Evolutionary conservation across 495 filamentous ascomycete species (phyloP).

Genomic region (Neurospora sp.): DNA sequence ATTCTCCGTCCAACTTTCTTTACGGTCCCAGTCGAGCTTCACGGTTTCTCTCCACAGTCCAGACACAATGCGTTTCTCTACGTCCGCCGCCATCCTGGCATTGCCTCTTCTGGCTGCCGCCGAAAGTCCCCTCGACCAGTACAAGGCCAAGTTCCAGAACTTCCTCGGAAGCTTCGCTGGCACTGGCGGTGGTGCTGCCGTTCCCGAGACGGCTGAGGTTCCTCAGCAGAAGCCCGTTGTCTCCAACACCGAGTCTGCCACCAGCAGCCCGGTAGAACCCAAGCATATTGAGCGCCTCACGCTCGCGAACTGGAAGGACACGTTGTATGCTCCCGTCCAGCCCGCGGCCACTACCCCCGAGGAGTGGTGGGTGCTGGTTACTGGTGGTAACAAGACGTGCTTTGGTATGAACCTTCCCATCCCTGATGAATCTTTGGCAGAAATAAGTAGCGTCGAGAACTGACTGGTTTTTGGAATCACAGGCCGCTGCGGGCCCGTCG

Average conservation of each 20-base stretch:
- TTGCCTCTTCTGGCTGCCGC: constrained; percentile 62
- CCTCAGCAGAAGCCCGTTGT: constrained; percentile 28
- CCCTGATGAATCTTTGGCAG: background rate
- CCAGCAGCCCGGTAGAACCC: constrained; percentile 34
- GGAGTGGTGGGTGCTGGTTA: constrained; percentile 74
- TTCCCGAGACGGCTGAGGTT: constrained; percentile 44
- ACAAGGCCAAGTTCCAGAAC: constrained; percentile 61
- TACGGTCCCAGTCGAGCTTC: background rate
- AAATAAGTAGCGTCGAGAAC: background rate
- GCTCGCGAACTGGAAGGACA: constrained; percentile 60
- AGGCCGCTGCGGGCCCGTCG: constrained; percentile 38
- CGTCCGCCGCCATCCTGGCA: constrained; percentile 44
- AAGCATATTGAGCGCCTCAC: constrained; percentile 51
- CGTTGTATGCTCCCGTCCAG: constrained; percentile 52
- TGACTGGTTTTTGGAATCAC: constrained; percentile 6
- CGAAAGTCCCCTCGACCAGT: constrained; percentile 39
- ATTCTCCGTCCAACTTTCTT: background rate
- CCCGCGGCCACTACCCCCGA: constrained; percentile 45
- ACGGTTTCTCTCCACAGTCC: constrained; percentile 1
- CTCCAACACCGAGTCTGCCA: constrained; percentile 11
- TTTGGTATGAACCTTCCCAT: constrained; percentile 40
- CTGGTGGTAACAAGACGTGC: constrained; percentile 83
- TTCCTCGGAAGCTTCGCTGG: constrained; percentile 29
- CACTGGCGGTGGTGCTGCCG: constrained; percentile 14
- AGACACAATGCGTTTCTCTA: constrained; percentile 61